These are phyloP conservation scores for Durotheca rogersii DNA, from an alignment of 495 filamentous ascomycete species.

Conservation along the genomic window DNA sequence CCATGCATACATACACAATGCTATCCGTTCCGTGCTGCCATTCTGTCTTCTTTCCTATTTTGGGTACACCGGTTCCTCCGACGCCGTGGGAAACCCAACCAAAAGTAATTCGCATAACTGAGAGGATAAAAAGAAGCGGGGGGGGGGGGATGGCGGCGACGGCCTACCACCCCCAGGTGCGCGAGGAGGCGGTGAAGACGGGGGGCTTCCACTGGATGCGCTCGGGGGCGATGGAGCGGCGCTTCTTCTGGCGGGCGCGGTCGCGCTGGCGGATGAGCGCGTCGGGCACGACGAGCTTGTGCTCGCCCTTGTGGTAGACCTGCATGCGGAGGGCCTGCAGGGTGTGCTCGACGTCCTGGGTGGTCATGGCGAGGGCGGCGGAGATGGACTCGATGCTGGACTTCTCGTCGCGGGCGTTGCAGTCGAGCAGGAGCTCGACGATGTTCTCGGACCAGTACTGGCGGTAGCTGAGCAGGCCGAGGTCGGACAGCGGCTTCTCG, in stretches of 20 bases:
- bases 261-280: conserved; percentile 70
- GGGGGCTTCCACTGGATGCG: conserved; percentile 93
- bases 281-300: conserved; percentile 83
- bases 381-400: conserved; percentile 82
- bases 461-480: conserved; percentile 87
- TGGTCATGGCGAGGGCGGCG: conserved; percentile 83
- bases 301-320: conserved; percentile 88
- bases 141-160: too few relatives aligned
- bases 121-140: too few relatives aligned
- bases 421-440: conserved; percentile 73
- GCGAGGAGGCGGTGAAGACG: conserved; percentile 80
- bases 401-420: conserved; percentile 59
- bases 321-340: conserved; percentile 92
- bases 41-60: too few relatives aligned
- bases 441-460: conserved; percentile 97
- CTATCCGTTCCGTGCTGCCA: too few relatives aligned
- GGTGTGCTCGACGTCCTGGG: conserved; percentile 90
- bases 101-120: too few relatives aligned
- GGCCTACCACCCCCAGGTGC: conserved; percentile 95
- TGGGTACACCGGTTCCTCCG: too few relatives aligned
- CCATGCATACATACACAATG: too few relatives aligned
- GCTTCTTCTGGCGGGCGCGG: conserved; percentile 68
- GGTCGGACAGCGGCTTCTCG: conserved; percentile 92
- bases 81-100: too few relatives aligned
- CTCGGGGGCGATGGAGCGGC: conserved; percentile 70